Conservation (phyloP, 202 grass and related monocot species). For the Digitaria exilis region DNA sequence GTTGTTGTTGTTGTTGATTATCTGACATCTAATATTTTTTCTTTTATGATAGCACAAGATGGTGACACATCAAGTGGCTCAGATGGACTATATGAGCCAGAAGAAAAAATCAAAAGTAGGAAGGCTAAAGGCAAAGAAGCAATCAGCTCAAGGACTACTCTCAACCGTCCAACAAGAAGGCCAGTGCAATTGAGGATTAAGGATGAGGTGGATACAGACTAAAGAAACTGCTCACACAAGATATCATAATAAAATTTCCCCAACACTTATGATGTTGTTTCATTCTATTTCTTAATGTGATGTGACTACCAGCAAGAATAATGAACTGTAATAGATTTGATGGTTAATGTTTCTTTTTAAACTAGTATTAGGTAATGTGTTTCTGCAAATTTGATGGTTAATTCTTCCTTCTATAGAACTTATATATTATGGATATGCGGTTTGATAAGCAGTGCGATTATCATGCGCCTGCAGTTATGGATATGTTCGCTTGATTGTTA, state of each 20-base stretch:
- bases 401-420: background rate
- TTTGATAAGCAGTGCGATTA: background rate
- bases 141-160: background rate
- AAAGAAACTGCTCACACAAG: background rate
- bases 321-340: background rate
- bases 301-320: background rate
- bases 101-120: background rate
- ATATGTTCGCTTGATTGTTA: background rate
- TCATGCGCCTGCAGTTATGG: background rate
- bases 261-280: background rate
- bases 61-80: background rate
- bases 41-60: conserved; percentile 7
- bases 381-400: background rate
- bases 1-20: no score
- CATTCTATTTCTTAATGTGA: background rate
- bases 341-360: background rate
- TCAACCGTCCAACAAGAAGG: background rate
- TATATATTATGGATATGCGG: background rate
- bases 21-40: background rate
- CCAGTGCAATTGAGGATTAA: background rate
- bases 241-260: background rate
- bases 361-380: background rate
- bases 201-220: background rate
- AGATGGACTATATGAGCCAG: background rate
- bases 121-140: background rate